phyloP scores from a whole-genome alignment of 2,329 filamentous ascomycete genomes.

The Hypoxylon sp. region DNA sequence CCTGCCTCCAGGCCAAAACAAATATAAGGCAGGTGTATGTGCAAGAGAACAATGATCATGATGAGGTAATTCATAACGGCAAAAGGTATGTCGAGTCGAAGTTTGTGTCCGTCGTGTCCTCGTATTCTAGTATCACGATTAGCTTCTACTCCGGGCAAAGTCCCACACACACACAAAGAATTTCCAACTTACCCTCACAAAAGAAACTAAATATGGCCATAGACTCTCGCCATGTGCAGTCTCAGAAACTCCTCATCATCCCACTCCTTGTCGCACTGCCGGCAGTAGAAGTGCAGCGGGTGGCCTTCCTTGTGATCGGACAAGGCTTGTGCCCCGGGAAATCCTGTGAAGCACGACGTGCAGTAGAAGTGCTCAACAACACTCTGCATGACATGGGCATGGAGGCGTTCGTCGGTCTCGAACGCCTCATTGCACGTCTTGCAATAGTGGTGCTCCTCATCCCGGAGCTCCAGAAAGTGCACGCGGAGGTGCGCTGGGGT shows the following conservation, averaged over 20 bases:
- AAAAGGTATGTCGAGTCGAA: too few species aligned
- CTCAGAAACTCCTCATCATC: slow-evolving; percentile 11
- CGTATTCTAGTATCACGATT: not conserved
- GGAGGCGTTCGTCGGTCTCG: too few species aligned
- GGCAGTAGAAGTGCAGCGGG: slow-evolving; percentile 14
- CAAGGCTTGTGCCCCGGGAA: not conserved
- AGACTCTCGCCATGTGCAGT: slow-evolving; percentile 1
- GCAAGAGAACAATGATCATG: too few species aligned
- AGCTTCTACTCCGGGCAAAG: not conserved
- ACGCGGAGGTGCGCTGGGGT: not conserved
- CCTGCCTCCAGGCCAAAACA: too few species aligned
- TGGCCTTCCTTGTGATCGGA: not conserved
- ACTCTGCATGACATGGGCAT: too few species aligned
- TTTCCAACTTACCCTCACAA: not conserved
- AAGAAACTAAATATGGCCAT: not conserved
- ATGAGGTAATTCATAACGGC: too few species aligned
- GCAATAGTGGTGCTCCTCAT: not conserved
- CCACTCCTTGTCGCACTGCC: slow-evolving; percentile 19
- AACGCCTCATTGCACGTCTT: too few species aligned
- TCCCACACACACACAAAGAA: too few species aligned
- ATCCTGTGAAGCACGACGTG: not conserved
- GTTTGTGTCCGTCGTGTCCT: too few species aligned
- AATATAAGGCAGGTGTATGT: too few species aligned
- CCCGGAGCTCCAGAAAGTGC: not conserved
- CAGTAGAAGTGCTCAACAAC: not conserved